Base-by-base conservation (phyloP, 495 filamentous ascomycete genomes). In the Pseudevernia furfuracea region DNA sequence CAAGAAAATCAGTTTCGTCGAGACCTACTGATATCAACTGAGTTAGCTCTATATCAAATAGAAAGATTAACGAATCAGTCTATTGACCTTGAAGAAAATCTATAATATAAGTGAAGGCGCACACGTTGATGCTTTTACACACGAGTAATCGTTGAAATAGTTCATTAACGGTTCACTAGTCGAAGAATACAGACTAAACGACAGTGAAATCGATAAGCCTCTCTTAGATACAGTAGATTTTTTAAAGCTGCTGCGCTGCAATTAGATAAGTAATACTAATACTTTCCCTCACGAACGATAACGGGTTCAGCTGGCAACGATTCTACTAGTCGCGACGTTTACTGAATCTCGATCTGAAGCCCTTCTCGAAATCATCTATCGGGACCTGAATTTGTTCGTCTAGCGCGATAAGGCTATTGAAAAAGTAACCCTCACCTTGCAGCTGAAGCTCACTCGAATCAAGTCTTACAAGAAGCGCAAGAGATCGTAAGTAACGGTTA, bases 11-110 rank as follows among this genome's bases (percentile, higher is more conserved):
- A 59, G 59, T 37, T 61, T 58, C 12, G 39, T 61, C 19, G 19
- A 23, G 21, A 66, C 36, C 11, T 57, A 66, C 59, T 66, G 25
- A 43, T 39, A 49, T 46, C 30, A 61, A 57, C 64, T 66, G 1
- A 66, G 59, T 17, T 37, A 66, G 49, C n/a, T 66, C 15, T 66
- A 61, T 49, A 66, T 61, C n/a, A 62, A 57, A 38, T 58, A n/a
- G 19, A 58, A 39, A 28, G 32, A 32, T 36, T 19, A 39, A 56
- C 46, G 37, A 34, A 66, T 66, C 1, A 56, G 23, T 66, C 32
- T 28, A 1, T 58, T 58, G 17, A 48, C 9, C 59, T 48, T 61
- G 2, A 62, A 62, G 19, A 3, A 55, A 37, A 56, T 62, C 36
- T 62, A n/a, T 9, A 39, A 62, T 37, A 11, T 61, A 61, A 48